Conservation (phyloP, 331 rosid genomes). For the Ulmus americana region DNA sequence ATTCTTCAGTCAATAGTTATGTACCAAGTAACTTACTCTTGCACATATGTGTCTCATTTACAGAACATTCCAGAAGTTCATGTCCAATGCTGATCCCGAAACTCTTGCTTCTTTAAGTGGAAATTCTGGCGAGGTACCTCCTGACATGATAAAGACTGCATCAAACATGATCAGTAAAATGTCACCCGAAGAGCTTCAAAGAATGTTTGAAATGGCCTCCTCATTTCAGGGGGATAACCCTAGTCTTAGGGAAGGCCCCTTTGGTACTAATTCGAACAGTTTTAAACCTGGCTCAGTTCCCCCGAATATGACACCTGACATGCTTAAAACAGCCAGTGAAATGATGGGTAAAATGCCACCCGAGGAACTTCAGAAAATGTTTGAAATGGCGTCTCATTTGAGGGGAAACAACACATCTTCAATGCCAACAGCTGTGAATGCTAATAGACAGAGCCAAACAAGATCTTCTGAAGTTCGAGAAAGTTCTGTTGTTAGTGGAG, state of each 20-base stretch:
- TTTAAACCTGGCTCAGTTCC: slow-evolving; percentile 48
- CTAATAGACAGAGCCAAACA: slow-evolving; percentile 15
- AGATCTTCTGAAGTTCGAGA: slow-evolving; percentile 18
- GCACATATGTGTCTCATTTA: slow-evolving; percentile 8
- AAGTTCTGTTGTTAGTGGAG: slow-evolving; percentile 26
- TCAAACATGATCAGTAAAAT: slow-evolving; percentile 74
- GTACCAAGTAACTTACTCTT: background rate
- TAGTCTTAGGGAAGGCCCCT: slow-evolving; percentile 35
- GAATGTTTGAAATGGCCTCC: slow-evolving; percentile 74
- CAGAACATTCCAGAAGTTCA: slow-evolving; percentile 77
- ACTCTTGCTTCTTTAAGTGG: slow-evolving; percentile 62
- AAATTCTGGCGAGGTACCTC: slow-evolving; percentile 55
- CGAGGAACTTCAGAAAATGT: slow-evolving; percentile 80
- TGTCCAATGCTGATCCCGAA: slow-evolving; percentile 67
- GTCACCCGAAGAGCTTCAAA: slow-evolving; percentile 80
- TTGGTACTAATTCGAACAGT: slow-evolving; percentile 32
- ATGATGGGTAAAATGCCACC: slow-evolving; percentile 79
- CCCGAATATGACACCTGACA: slow-evolving; percentile 68
- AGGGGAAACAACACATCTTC: slow-evolving; percentile 49
- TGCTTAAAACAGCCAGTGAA: slow-evolving; percentile 75
- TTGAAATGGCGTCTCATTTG: slow-evolving; percentile 68
- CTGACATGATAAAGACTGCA: slow-evolving; percentile 77
- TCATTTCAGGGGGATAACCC: slow-evolving; percentile 56
- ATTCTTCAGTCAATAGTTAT: background rate
- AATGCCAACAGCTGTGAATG: slow-evolving; percentile 28